Evolutionary conservation across 129 eudicot species (phyloP).

Genomic region (Solidago caesia): DNA sequence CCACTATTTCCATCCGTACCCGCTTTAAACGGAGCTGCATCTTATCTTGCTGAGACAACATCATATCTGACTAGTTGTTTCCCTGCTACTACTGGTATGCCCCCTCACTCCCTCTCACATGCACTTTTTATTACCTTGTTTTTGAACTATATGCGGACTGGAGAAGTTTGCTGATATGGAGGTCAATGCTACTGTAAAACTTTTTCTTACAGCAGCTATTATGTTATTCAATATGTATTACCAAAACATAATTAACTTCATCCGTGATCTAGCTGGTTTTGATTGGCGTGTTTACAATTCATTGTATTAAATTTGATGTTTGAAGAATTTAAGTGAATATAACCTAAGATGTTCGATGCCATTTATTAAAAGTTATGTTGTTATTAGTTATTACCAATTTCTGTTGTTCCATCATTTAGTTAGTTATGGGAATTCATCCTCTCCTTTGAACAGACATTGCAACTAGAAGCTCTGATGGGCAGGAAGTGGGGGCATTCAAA

Average conservation of each 20-base stretch:
- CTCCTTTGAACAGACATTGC: constrained; percentile 18
- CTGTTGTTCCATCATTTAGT: background rate
- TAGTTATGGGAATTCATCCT: background rate
- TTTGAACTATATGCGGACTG: background rate
- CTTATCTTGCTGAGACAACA: constrained; percentile 73
- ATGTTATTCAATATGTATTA: constrained; percentile 11
- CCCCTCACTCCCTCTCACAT: background rate
- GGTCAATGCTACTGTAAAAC: background rate
- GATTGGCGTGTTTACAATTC: background rate
- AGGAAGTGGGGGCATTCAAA: constrained; percentile 45
- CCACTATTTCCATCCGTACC: constrained; percentile 69
- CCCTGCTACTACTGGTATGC: constrained; percentile 50
- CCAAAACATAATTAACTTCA: constrained; percentile 2
- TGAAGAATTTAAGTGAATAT: background rate
- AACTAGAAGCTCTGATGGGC: constrained; percentile 36
- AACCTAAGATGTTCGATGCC: constrained; percentile 14
- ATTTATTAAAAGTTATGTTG: background rate
- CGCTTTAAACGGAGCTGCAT: constrained; percentile 74
- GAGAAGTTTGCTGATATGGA: background rate
- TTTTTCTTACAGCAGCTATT: background rate
- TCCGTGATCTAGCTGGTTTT: constrained; percentile 13
- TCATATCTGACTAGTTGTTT: constrained; percentile 80
- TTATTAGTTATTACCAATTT: background rate
- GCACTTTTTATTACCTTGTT: constrained; percentile 12
- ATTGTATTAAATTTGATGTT: background rate